Evolutionary conservation across 768 basidiomycete genomes (phyloP), one percentile per base, ranked within the genome.

Genomic region (Cystofilobasidium macerans): DNA sequence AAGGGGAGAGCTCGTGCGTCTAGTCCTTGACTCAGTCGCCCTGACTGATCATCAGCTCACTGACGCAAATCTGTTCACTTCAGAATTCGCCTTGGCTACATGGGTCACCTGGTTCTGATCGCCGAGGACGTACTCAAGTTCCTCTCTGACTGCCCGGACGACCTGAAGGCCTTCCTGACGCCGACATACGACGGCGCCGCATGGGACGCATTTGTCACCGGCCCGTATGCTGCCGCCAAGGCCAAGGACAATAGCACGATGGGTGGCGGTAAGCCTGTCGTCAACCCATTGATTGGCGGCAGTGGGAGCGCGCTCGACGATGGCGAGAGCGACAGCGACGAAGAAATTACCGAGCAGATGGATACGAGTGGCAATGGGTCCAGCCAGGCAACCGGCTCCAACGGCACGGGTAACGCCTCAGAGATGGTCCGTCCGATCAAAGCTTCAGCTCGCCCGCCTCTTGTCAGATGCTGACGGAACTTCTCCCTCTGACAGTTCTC

Each of bases 71-170:
- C 24, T 28, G 4, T 18, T 33, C 16, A 12, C 33, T 24, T 16
- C 33, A 58, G 60, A 11, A n/a, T 42, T 38, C 71, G 93, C 33
- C 76, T 94, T 48, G 93, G 92, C 3, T 94, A 89, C 77, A 98
- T 98, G 94, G 94, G 94, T 0, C 93, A 99, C 75, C 81, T 98
- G 20, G 88, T 87, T 16, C 84, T 97, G 70, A 90, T 99, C 71
- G 86, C 92, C 0, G 95, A 97, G 76, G 94, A 98, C 72, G 85
- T 95, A 24, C 86, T 95, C 73, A 84, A 84, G 64, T 88, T 93
- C 12, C 82, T 98, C 67, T 86, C 89, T 26, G 85, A 88, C 61
- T 92, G 89, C 77, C 90, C 93, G 0, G 79, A 82, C 20, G 89
- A 92, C 35, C 80, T 95, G 28, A 81, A 84, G 30, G 78, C 80